Conservation (phyloP, 2,329 filamentous ascomycete genomes). For the Celoporthe dispersa region DNA sequence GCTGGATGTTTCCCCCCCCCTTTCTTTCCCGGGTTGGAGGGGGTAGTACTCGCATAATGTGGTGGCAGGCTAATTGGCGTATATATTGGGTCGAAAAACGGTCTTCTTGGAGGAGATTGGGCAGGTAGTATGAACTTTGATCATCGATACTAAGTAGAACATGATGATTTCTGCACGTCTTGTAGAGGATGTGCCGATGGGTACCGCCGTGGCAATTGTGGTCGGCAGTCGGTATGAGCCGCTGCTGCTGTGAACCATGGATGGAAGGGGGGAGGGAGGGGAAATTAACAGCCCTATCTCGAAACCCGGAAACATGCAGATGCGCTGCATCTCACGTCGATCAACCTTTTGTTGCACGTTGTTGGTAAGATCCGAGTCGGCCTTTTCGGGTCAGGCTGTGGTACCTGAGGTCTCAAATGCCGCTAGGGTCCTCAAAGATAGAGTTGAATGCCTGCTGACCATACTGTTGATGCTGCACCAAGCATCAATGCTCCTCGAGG, state of each 20-base stretch:
- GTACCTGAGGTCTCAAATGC: no score
- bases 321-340: neutral
- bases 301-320: neutral
- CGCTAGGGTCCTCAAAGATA: no score
- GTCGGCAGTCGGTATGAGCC: neutral
- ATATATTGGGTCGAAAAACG: neutral
- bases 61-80: neutral
- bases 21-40: neutral
- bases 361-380: neutral
- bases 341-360: neutral
- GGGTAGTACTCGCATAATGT: neutral
- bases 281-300: neutral
- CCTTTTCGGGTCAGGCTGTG: neutral
- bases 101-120: neutral
- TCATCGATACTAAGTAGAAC: neutral
- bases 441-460: no score
- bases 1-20: neutral
- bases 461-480: no score
- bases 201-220: neutral
- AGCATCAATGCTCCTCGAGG: no score
- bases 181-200: neutral
- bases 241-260: neutral
- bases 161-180: neutral
- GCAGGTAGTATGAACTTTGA: neutral
- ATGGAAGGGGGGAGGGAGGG: no score